Evolutionary conservation across 2,329 filamentous ascomycete species (phyloP).

Genomic region (Aspergillus eucalypticola): DNA sequence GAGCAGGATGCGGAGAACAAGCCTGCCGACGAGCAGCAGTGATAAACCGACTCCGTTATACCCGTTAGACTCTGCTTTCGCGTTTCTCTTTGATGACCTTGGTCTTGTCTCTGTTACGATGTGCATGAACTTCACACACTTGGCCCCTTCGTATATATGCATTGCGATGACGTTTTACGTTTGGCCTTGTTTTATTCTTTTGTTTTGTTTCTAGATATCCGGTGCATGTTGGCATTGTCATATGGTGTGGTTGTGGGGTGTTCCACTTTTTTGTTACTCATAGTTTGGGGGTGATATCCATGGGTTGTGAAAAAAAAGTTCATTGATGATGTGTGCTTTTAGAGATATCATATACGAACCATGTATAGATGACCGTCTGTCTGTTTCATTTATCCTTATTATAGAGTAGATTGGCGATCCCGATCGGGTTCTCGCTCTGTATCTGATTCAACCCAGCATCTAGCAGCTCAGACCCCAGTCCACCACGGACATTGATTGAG

Average conservation of each 20-base stretch:
- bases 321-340: neutral
- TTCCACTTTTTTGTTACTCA: neutral
- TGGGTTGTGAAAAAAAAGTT: neutral
- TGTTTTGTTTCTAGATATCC: conserved; percentile 24
- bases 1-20: conserved; percentile 54
- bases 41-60: conserved; percentile 23
- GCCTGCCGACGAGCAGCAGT: conserved; percentile 26
- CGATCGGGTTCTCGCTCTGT: neutral
- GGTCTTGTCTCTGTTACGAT: conserved; percentile 25
- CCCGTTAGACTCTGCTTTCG: conserved; percentile 6
- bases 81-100: conserved; percentile 20
- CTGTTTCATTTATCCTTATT: neutral
- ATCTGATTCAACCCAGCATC: neutral
- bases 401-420: neutral
- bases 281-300: neutral
- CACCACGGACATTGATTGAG: neutral
- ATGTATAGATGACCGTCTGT: neutral
- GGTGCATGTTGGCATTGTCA: conserved; percentile 17
- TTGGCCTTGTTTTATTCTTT: conserved; percentile 12
- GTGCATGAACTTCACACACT: conserved; percentile 22
- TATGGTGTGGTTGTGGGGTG: conserved; percentile 6
- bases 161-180: conserved; percentile 10
- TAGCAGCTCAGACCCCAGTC: neutral
- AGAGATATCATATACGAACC: neutral
- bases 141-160: conserved; percentile 9